Evolutionary conservation across 495 filamentous ascomycete genomes (phyloP), one percentile per base, ranked within the genome.

Genomic region (Penicillium herquei): DNA sequence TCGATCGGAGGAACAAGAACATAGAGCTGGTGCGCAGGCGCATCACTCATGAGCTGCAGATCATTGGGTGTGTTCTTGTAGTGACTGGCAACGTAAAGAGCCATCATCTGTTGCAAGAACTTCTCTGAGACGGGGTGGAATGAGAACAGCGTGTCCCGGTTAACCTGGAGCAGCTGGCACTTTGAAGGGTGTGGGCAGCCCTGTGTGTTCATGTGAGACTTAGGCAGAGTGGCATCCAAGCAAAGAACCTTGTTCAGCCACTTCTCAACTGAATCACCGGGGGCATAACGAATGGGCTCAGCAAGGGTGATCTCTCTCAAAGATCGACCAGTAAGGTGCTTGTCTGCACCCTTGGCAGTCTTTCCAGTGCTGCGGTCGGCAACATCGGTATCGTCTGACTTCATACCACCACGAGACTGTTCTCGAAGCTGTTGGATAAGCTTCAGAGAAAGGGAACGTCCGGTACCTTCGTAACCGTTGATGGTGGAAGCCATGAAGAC

Each of bases 401-500:
- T 85, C 33, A 76, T 64, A 11, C 71, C 73, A 18, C 84, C 83
- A 55, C 87, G 76, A 16, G 94, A 94, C 65, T 98, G 91, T 62
- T 99, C 94, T 46, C 95, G 87, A 33, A 99, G 84, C 71, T 99
- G 95, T 63, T 97, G 92, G 57, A 99, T 98, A 55, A 99, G 79
- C 72, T 99, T 99, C 40, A 99, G 72, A 3, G 95, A 98, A 2
- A 99, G 79, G 1, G 93, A 97, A 39, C 95, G 83, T 32, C 95
- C 95, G 3, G 95, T 99, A 58, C 95, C 95, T 74, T 99, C 95
- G 66, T 99, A 99, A 50, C 95, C 95, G 64, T 96, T 98, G 73
- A 99, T 96, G 12, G 95, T 99, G 1, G 94, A 98, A 4, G 95
- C 91, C 95, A 99, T 99, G 76, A 99, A 99, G 3, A 98, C 91